Base-by-base conservation (phyloP, 148 eudicot genomes). In the Amaranthus cruentus region DNA sequence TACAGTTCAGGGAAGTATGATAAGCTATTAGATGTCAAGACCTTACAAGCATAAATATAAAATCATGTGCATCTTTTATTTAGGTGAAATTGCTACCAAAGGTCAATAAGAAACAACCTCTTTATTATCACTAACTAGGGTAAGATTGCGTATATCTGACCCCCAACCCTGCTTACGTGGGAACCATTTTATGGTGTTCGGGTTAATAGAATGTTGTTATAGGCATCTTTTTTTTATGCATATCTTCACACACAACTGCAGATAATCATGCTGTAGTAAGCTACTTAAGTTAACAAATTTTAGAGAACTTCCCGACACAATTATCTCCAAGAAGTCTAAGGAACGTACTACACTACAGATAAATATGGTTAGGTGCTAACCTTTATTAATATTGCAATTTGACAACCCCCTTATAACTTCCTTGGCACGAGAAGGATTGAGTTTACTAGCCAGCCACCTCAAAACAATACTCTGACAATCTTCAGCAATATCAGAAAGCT, bases 321-420 rank as follows among this genome's bases (percentile, higher is more conserved):
- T 46, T 13, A 49, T 44, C 14, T 47, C 48, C 6, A 7, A 6
- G 13, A 49, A 55, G 42, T 21, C 60, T 42, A 6, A 5, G 54
- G 62, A 47, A 2, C 66, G 61, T 50, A 66, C 21, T 44, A 18
- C 13, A 48, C 18, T 11, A 43, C 56, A 51, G 14, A 66, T 21
- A 11, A 55, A 69, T 3, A 8, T 21, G 55, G 59, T 48, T 48
- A 13, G 1, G 57, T 5, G 47, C 83, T 81, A 69, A 95, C 96
- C 98, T 90, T 91, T 87, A 73, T 95, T 95, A 72, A 86, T 81
- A 47, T 90, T 87, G 88, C 98, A 95, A 79, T 91, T 95, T 58
- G 97, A 85, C 72, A 95, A 78, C 62, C 96, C 98, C 82, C 98
- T 84, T 64, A 95, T 87, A 78, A 91, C 86, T 72, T 84, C 87